phyloP scores from a whole-genome alignment of 2,329 filamentous ascomycete species.

The Neofusicoccum cordaticola region DNA sequence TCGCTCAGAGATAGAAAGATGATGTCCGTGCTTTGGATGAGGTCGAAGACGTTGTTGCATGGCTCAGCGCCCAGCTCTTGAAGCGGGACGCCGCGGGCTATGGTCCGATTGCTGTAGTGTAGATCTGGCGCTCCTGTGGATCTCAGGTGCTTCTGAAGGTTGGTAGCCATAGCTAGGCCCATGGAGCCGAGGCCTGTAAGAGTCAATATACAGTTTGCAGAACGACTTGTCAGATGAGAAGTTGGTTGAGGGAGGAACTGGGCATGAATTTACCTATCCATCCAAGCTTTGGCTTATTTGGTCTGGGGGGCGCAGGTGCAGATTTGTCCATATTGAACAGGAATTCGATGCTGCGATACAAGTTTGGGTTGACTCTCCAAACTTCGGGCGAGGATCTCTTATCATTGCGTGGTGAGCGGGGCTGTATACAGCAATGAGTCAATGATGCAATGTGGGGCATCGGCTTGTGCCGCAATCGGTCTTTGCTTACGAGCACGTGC shows the following conservation, averaged over 20 bases:
- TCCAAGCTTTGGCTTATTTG: neutral
- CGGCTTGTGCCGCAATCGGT: too few relatives aligned
- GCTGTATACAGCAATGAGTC: too few relatives aligned
- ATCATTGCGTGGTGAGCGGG: too few relatives aligned
- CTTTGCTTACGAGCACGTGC: too few relatives aligned
- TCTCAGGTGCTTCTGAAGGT: slow-evolving; percentile 46
- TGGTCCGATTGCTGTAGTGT: slow-evolving; percentile 40
- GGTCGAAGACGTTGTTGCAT: neutral
- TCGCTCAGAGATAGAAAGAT: neutral
- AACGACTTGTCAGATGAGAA: neutral
- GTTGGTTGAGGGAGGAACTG: too few relatives aligned
- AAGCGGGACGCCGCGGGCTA: neutral
- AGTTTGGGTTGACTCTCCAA: too few relatives aligned
- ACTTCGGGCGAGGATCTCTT: too few relatives aligned
- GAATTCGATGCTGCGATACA: too few relatives aligned
- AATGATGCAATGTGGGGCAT: too few relatives aligned
- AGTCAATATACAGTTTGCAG: slow-evolving; percentile 24
- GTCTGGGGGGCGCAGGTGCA: too few relatives aligned
- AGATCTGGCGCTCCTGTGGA: slow-evolving; percentile 27
- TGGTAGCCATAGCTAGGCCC: slow-evolving; percentile 51
- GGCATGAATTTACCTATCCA: neutral
- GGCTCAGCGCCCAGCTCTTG: neutral
- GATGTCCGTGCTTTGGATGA: neutral
- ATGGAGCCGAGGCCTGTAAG: slow-evolving; percentile 49
- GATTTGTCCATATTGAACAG: too few relatives aligned